phyloP scores from a whole-genome alignment of 2,329 filamentous ascomycete species.

The Gaeumannomyces sp. region DNA sequence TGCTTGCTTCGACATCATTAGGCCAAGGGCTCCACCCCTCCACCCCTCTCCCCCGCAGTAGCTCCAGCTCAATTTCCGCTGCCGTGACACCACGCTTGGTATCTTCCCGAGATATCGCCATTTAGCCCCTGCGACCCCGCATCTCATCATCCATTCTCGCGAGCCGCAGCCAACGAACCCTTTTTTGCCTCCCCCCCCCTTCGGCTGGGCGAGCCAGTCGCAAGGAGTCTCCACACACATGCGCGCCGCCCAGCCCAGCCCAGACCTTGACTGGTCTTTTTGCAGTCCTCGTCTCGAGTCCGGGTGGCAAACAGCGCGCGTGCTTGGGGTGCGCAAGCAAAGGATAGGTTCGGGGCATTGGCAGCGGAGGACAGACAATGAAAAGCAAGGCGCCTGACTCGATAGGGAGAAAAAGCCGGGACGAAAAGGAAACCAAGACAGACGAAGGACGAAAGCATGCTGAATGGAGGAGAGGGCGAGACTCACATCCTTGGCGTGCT shows the following conservation, averaged over 20 bases:
- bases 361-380: too few relatives aligned
- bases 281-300: too few relatives aligned
- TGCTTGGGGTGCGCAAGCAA: too few relatives aligned
- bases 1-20: neutral
- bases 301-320: too few relatives aligned
- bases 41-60: neutral
- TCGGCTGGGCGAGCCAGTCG: too few relatives aligned
- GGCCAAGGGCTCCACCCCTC: neutral
- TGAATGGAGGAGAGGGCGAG: neutral
- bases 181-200: neutral
- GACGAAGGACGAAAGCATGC: neutral
- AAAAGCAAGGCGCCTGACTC: too few relatives aligned
- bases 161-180: neutral
- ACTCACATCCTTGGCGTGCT: constrained; percentile 79
- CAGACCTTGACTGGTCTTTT: too few relatives aligned
- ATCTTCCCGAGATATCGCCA: constrained; percentile 8
- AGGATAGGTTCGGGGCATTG: too few relatives aligned
- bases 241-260: too few relatives aligned
- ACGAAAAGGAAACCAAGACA: constrained; percentile 4
- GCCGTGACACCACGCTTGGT: neutral
- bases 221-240: too few relatives aligned
- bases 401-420: neutral
- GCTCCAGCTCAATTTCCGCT: too few relatives aligned
- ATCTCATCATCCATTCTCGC: constrained; percentile 8
- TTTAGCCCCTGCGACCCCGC: constrained; percentile 8